A percentile compares a stretch with the other conserved stretches of the same genome.
phyloP scores from a whole-genome alignment of 75 land plant genomes.

The Ceratopteris richardii region DNA sequence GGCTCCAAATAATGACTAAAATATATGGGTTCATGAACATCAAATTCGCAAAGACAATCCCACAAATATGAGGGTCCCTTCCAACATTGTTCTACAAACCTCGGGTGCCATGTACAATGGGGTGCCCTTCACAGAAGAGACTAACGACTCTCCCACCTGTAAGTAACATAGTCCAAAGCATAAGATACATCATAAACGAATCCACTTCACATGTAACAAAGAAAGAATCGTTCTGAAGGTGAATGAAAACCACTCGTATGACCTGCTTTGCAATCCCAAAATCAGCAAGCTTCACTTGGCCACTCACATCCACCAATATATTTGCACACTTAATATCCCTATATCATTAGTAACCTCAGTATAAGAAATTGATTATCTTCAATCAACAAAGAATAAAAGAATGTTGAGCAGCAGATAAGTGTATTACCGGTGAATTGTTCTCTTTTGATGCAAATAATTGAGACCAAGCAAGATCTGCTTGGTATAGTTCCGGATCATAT shows the following conservation, averaged over 20 bases:
- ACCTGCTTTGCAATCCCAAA: constrained; percentile 53
- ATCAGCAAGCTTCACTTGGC: constrained; percentile 52
- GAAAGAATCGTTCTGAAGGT: neutral
- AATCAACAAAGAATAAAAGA: neutral
- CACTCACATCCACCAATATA: constrained; percentile 36
- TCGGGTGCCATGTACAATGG: constrained; percentile 48
- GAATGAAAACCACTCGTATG: neutral
- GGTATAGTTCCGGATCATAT: constrained; percentile 33
- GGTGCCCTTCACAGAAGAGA: constrained; percentile 41
- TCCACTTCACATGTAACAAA: too few relatives aligned
- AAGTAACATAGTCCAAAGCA: neutral
- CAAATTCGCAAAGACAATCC: too few relatives aligned
- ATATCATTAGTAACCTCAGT: neutral
- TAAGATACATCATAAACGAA: too few relatives aligned
- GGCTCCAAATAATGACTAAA: too few relatives aligned
- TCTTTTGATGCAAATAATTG: constrained; percentile 35
- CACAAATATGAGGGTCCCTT: too few relatives aligned
- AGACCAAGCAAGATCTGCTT: constrained; percentile 40
- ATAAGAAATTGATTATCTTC: neutral
- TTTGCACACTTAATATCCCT: constrained; percentile 51
- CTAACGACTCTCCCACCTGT: constrained; percentile 27
- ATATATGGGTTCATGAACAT: too few relatives aligned
- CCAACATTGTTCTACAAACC: constrained; percentile 27
- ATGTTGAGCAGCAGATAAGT: neutral
- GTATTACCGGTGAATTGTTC: constrained; percentile 35